Conservation (phyloP, 164 flowering plant genomes). For the Kalanchoe fedtschenkoi region DNA sequence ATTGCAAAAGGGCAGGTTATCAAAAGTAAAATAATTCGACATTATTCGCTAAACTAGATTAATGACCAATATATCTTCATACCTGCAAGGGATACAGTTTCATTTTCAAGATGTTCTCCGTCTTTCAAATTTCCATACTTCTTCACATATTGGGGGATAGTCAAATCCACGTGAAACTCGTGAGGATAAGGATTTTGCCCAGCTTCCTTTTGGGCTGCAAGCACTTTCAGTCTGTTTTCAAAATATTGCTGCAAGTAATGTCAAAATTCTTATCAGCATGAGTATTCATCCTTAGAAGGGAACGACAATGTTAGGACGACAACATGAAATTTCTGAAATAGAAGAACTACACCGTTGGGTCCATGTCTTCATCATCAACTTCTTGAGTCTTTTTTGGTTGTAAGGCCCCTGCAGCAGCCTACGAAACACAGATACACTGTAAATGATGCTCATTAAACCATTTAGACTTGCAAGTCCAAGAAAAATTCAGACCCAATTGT, state of each 20-base stretch:
- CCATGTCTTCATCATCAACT: conserved; percentile 89
- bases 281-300: not conserved
- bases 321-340: not conserved
- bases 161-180: conserved; percentile 59
- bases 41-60: not conserved
- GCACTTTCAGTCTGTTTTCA: conserved; percentile 68
- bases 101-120: conserved; percentile 61
- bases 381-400: conserved; percentile 36
- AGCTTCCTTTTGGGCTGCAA: conserved; percentile 43
- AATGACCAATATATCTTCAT: not conserved
- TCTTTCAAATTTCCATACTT: conserved; percentile 38
- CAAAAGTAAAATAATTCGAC: not conserved
- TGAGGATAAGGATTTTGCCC: conserved; percentile 84
- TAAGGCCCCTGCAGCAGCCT: conserved; percentile 45
- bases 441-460: not conserved
- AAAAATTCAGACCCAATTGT: not conserved
- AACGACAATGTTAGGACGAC: no score
- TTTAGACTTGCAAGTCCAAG: not conserved
- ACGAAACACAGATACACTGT: not conserved
- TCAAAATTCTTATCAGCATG: no score
- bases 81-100: conserved; percentile 64
- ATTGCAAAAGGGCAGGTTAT: not conserved
- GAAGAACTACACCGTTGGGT: conserved; percentile 55
- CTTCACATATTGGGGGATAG: conserved; percentile 43
- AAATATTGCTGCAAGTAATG: conserved; percentile 65